Evolutionary conservation across 2,329 filamentous ascomycete species (phyloP).

Genomic region (Furcasterigmium furcatum): DNA sequence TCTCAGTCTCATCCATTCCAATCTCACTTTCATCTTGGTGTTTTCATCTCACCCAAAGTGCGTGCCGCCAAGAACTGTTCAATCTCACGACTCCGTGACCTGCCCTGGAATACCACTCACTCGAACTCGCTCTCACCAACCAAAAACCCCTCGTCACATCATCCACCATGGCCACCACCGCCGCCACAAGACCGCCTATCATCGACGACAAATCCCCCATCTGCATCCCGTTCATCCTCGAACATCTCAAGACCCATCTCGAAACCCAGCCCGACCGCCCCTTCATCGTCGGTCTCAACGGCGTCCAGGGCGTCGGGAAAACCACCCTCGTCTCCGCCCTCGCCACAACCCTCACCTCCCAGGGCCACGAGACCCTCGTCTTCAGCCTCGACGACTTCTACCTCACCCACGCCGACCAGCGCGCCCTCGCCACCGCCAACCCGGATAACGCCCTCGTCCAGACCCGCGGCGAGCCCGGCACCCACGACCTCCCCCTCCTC

Average conservation of each 20-base stretch:
- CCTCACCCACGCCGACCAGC: slow-evolving; percentile 67
- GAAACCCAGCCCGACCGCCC: slow-evolving; percentile 46
- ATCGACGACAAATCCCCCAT: slow-evolving; percentile 75
- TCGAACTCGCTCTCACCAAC: too few species aligned
- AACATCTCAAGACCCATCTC: slow-evolving; percentile 51
- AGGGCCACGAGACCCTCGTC: slow-evolving; percentile 63
- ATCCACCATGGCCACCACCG: slow-evolving; percentile 21
- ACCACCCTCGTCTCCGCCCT: slow-evolving; percentile 77
- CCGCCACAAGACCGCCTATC: slow-evolving; percentile 30
- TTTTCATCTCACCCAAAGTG: not conserved
- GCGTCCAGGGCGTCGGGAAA: slow-evolving; percentile 89
- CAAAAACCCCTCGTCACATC: not conserved
- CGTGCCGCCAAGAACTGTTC: too few species aligned
- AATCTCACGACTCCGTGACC: too few species aligned
- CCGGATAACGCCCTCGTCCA: slow-evolving; percentile 73
- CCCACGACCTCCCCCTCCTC: slow-evolving; percentile 72
- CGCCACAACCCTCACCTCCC: slow-evolving; percentile 53
- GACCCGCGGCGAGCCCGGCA: slow-evolving; percentile 78
- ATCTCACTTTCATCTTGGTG: too few species aligned
- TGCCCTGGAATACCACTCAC: too few species aligned
- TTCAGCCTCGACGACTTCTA: slow-evolving; percentile 91
- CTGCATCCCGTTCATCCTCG: slow-evolving; percentile 74
- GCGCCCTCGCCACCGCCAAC: slow-evolving; percentile 59
- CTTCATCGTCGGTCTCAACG: slow-evolving; percentile 85
- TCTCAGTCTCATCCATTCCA: not conserved